Percentiles rank a stretch among this genome's conserved stretches.
Evolutionary conservation across 805 yeast species (phyloP).

Genomic region (Hanseniaspora mollemarum): DNA sequence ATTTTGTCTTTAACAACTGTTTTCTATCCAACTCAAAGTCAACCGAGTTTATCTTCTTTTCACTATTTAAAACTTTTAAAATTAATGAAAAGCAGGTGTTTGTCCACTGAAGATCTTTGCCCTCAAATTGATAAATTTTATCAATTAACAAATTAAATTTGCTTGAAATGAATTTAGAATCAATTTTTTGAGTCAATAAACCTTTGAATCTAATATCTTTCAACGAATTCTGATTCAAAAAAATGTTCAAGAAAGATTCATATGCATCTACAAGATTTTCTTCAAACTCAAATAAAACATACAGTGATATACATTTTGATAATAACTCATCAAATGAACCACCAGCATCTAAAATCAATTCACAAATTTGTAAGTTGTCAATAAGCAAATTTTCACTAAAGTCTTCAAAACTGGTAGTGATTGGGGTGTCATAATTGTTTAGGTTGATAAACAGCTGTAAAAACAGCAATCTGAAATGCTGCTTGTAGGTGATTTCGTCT

Average conservation of each 20-base stretch:
- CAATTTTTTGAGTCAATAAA: not conserved
- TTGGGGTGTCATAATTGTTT: not conserved
- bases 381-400: conserved; percentile 5
- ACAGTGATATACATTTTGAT: not conserved
- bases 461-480: conserved; percentile 4
- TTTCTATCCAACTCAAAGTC: conserved; percentile 14
- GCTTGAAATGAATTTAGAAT: not conserved
- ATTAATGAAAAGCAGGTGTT: not conserved
- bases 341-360: not conserved
- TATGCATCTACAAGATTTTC: not conserved
- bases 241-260: conserved; percentile 5
- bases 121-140: not conserved
- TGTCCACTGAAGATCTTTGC: not conserved
- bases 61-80: not conserved
- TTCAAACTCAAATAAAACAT: not conserved
- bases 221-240: not conserved
- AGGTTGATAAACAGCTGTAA: not conserved
- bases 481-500: conserved; percentile 1
- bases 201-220: not conserved
- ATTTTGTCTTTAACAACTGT: not conserved
- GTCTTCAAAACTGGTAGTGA: not conserved
- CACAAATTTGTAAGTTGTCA: conserved; percentile 13
- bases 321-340: not conserved
- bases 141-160: not conserved
- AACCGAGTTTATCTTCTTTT: not conserved